These are phyloP conservation scores for Lunularia cruciata DNA, from an alignment of 225 moss, liverwort and hornwort genomes.

Conservation along the genomic window DNA sequence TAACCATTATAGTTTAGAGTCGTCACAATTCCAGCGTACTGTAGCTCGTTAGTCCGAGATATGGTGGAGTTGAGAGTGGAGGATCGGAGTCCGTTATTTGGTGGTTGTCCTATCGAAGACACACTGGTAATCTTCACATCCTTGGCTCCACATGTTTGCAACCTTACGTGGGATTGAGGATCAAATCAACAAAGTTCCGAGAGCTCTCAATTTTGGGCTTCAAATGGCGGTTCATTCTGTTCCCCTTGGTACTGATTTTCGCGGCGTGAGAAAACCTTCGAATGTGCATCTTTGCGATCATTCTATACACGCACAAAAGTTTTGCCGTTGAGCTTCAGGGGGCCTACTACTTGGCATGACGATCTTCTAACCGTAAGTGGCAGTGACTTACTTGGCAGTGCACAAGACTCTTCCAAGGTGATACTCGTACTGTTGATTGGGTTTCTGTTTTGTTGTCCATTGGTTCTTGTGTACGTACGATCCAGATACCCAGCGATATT, in stretches of 20 bases:
- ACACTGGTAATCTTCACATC: conserved; percentile 12
- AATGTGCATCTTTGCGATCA: neutral
- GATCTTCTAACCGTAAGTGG: conserved; percentile 4
- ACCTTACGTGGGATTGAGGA: conserved; percentile 17
- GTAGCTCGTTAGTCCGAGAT: conserved; percentile 13
- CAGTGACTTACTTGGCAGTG: conserved; percentile 11
- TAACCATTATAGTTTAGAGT: conserved; percentile 22
- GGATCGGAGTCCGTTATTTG: conserved; percentile 13
- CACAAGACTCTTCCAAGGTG: neutral
- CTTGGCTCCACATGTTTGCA: conserved; percentile 7
- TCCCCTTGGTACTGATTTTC: neutral
- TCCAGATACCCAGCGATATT: neutral
- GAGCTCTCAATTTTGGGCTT: conserved; percentile 31
- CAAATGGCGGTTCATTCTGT: conserved; percentile 5
- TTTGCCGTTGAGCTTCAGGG: neutral
- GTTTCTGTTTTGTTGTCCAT: neutral
- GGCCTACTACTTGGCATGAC: neutral
- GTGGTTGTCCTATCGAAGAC: conserved; percentile 7
- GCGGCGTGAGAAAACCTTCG: neutral
- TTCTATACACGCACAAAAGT: neutral
- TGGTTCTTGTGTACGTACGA: neutral
- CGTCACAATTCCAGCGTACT: conserved; percentile 14
- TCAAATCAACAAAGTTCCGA: conserved; percentile 17
- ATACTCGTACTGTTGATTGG: conserved; percentile 1
- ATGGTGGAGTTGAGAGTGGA: conserved; percentile 16